Percentiles rank a stretch among this genome's conserved stretches.
Evolutionary conservation across 768 basidiomycete species (phyloP).

Genomic region (Hemileccinum rubropunctum): DNA sequence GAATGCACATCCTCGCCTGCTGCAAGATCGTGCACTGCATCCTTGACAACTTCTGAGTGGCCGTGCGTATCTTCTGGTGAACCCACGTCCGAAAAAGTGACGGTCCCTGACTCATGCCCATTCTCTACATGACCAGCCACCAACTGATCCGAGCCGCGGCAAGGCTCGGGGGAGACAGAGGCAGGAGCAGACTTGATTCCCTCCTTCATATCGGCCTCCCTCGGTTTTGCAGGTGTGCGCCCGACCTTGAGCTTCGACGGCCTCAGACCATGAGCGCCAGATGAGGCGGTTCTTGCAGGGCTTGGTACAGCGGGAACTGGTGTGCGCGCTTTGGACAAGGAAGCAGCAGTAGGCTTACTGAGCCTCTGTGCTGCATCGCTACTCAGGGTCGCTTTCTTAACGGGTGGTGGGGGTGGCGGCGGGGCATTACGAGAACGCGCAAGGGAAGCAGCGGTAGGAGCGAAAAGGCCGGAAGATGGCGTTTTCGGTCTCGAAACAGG

Average conservation of each 20-base stretch:
- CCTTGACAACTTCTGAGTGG: constrained; percentile 13
- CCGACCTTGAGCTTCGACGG: constrained; percentile 27
- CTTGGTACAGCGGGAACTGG: constrained; percentile 14
- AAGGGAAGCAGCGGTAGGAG: constrained; percentile 81
- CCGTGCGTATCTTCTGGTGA: constrained; percentile 21
- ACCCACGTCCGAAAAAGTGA: constrained; percentile 10
- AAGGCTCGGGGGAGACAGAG: constrained; percentile 25
- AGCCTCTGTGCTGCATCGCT: constrained; percentile 60
- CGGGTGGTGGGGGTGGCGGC: constrained; percentile 43
- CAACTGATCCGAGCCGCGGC: constrained; percentile 17
- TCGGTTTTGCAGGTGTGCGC: constrained; percentile 25
- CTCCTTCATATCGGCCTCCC: constrained; percentile 21
- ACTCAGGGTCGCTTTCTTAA: constrained; percentile 54
- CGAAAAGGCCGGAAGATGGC: constrained; percentile 66
- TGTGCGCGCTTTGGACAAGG: constrained; percentile 59
- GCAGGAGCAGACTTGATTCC: constrained; percentile 14
- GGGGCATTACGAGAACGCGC: constrained; percentile 61
- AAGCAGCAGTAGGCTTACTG: constrained; percentile 82
- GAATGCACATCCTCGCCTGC: constrained; percentile 5
- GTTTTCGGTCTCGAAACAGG: constrained; percentile 49
- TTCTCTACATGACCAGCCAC: constrained; percentile 25
- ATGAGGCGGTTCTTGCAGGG: constrained; percentile 25
- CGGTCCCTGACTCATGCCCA: constrained; percentile 21
- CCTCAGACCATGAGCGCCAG: constrained; percentile 25
- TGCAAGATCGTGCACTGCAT: constrained; percentile 8